These are phyloP conservation scores for Microsporum canis DNA, from an alignment of 2,329 filamentous ascomycete genomes.

Conservation along the genomic window DNA sequence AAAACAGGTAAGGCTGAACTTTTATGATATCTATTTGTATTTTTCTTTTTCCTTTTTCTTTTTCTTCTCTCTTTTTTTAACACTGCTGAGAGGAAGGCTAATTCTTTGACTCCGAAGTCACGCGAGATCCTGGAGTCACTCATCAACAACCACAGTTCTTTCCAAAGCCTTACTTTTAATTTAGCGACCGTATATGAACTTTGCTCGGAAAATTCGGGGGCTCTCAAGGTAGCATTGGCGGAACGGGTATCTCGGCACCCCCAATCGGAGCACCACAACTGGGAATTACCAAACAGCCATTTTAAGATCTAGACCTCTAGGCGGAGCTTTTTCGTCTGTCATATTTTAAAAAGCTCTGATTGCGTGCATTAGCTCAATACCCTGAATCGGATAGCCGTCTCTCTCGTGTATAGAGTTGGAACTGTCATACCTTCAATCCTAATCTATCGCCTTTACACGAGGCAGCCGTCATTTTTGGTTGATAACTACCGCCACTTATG, in stretches of 20 bases:
- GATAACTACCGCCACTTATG: not conserved
- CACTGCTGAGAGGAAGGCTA: not conserved
- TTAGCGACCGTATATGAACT: constrained; percentile 84
- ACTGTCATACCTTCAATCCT: not conserved
- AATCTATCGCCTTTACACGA: not conserved
- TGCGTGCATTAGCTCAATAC: not conserved
- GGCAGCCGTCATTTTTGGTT: not conserved
- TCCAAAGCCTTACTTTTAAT: constrained; percentile 77
- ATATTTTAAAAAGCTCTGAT: not conserved
- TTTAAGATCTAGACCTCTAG: constrained; percentile 56
- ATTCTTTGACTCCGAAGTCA: constrained; percentile 38
- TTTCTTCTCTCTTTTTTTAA: not conserved
- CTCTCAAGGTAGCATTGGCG: constrained; percentile 59
- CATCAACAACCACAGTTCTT: constrained; percentile 52
- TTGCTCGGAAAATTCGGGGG: constrained; percentile 63
- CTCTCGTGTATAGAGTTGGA: not conserved
- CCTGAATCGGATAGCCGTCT: not conserved
- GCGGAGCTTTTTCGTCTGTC: not conserved
- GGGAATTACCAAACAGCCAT: constrained; percentile 60
- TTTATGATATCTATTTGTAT: not conserved
- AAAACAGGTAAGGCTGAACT: constrained; percentile 45
- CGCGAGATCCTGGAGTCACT: constrained; percentile 55
- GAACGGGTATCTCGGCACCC: constrained; percentile 55
- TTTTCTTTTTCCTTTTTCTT: not conserved
- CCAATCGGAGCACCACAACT: constrained; percentile 45